Conservation (phyloP, 1,284 basidiomycete genomes). For the Sporisorium sorghi region DNA sequence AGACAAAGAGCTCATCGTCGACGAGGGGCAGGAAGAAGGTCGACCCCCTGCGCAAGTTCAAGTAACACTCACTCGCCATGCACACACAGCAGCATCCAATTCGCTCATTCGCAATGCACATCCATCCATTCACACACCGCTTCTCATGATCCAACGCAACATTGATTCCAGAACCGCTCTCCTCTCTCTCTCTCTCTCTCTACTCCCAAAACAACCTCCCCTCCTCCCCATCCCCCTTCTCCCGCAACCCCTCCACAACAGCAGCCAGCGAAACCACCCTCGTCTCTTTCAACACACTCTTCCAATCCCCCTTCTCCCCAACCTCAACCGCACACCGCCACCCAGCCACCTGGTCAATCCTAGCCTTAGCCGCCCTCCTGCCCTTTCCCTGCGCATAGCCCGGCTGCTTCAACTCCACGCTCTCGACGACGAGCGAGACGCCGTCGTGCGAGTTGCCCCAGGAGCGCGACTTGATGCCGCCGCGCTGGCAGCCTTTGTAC, state of each 20-base stretch:
- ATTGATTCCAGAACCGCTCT: neutral
- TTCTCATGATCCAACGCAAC: neutral
- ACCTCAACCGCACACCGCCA: conserved; percentile 13
- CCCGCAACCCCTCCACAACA: neutral
- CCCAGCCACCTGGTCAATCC: conserved; percentile 50
- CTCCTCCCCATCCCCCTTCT: neutral
- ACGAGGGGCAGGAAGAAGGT: conserved; percentile 38
- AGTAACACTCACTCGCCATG: conserved; percentile 15
- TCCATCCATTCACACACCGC: neutral
- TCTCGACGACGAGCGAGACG: conserved; percentile 72
- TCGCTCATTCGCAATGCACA: neutral
- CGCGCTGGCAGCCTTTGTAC: conserved; percentile 72
- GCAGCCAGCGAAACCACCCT: neutral
- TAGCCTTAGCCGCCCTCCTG: conserved; percentile 43
- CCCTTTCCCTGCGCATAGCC: conserved; percentile 55
- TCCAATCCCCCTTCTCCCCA: neutral
- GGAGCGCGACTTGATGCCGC: conserved; percentile 71
- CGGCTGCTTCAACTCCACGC: conserved; percentile 69
- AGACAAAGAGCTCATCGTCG: neutral
- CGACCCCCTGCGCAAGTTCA: conserved; percentile 60
- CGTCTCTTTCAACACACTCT: neutral
- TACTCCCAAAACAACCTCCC: conserved; percentile 3
- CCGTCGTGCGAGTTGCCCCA: conserved; percentile 76
- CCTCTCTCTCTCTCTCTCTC: neutral
- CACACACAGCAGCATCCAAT: neutral